phyloP scores from a whole-genome alignment of 768 basidiomycete species.

The Mycena polygramma region DNA sequence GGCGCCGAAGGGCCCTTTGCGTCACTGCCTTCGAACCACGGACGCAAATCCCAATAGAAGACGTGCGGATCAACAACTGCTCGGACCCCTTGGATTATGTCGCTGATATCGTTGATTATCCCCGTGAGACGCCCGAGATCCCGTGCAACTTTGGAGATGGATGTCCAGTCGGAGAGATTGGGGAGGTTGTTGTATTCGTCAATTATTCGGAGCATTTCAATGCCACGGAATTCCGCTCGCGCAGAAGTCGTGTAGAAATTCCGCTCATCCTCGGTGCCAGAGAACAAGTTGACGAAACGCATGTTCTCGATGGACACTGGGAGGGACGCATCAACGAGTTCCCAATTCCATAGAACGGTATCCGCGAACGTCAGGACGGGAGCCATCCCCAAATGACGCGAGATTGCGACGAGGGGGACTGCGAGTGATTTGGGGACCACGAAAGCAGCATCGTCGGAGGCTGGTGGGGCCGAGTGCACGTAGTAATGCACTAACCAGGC shows the following conservation, averaged over 20 bases:
- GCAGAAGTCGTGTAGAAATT: conserved; percentile 92
- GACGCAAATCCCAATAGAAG: conserved; percentile 92
- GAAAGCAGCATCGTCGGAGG: conserved; percentile 53
- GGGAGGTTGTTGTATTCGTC: conserved; percentile 87
- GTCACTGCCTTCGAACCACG: conserved; percentile 92
- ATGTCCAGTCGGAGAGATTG: conserved; percentile 71
- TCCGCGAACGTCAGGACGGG: conserved; percentile 97
- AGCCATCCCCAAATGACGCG: conserved; percentile 83
- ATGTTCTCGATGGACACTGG: conserved; percentile 83
- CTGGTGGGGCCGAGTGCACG: conserved; percentile 79
- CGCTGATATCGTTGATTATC: conserved; percentile 81
- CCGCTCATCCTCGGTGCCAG: conserved; percentile 85
- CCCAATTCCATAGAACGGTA: conserved; percentile 95
- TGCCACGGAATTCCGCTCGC: conserved; percentile 86
- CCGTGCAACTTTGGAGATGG: conserved; percentile 75
- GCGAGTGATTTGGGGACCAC: conserved; percentile 83
- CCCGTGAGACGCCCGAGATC: conserved; percentile 78
- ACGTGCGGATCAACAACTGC: conserved; percentile 83
- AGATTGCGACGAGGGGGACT: conserved; percentile 83
- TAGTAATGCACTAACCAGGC: conserved; percentile 93
- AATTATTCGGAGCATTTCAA: conserved; percentile 88
- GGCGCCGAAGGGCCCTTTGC: conserved; percentile 63
- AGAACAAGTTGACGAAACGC: conserved; percentile 79
- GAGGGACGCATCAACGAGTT: conserved; percentile 65
- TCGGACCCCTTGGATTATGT: conserved; percentile 77